Evolutionary conservation across 2,329 filamentous ascomycete species (phyloP), one percentile per base, ranked within the genome.

Genomic region (Trichophyton rubrum): DNA sequence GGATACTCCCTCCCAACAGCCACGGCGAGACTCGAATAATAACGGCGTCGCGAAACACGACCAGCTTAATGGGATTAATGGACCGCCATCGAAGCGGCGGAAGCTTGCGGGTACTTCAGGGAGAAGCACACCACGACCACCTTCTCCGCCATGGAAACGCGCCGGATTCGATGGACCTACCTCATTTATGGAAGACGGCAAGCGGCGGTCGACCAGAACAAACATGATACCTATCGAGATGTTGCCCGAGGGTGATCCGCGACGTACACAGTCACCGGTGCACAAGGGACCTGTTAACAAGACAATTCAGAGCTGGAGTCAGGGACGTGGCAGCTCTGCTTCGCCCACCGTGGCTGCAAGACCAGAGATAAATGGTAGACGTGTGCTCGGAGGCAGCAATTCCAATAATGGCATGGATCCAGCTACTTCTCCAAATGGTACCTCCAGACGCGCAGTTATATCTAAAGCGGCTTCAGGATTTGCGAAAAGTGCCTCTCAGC

Each of bases 101-200:
- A 77, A 75, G 64, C 67, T 79, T 59, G 70, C 69, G 63, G 73
- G 72, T 27, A 64, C 67, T 22, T 72, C 69, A 60, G 69, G 70
- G 62, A 73, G 71, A 58, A 71, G 71, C 22, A 73, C 71, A 27
- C 71, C 75, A n/a, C 72, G 75, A 55, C 70, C 73, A 53, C 66
- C 71, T 45, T 97, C 92, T 64, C 93, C 93, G 65, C 93, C 93
- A 22, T 99, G 93, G 93, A 97, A 93, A 77, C 89, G 85, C 69
- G 82, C 88, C 64, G 82, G 82, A 62, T 89, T 88, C 45, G 88
- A 95, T 30, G 93, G 93, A 0, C 93, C 93, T 22, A 93, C 92
- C 2, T 87, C 88, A 0, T 91, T 95, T 71, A 82, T 87, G 53
- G 78, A 81, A 62, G 79, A 83, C 70, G 84, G 84, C 43, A 79